Evolutionary conservation across 2,329 filamentous ascomycete genomes (phyloP), one percentile per base, ranked within the genome.

Genomic region (Calonectria pseudoreteaudii): DNA sequence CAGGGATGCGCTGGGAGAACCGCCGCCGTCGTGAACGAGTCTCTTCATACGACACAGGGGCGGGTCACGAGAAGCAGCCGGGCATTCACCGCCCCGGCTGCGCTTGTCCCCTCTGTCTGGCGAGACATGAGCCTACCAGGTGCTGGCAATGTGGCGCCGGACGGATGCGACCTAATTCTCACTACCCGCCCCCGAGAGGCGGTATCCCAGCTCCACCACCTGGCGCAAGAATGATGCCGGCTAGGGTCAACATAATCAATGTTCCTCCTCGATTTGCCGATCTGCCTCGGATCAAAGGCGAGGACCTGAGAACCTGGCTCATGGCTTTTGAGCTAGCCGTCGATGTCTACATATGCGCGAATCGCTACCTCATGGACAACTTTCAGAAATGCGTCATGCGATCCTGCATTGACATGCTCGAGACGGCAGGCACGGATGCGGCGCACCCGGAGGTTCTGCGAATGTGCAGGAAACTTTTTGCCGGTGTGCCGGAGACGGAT

Each of bases 281-380:
- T 62, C 14, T 7, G 62, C 65, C 49, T 41, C 84, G 85, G 66
- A 86, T 89, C 79, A 81, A 82, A 9, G 83, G 83, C 38, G 85
- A 88, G 75, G 87, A 89, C 78, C 78, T 88, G 74, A 83, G 83
- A 18, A 87, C 87, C 5, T 89, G 87, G 87, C 83, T 88, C 4
- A 80, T 88, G 62, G 80, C 86, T 2, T 89, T 87, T 76, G 84
- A 87, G 74, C 83, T 89, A 44, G 86, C 86, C 76, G 77, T 89
- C 16, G 86, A 88, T 68, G 87, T 88, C 16, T 89, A 89, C 80
- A 86, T 89, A 66, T 86, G 86, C 68, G 87, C 87, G 10, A 84
- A 88, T 75, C 85, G 86, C 66, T 89, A 86, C 78, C 82, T 88
- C 67, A 85, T 89, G 78, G 84, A 86, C 31, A 85, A 85, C 64